These are phyloP conservation scores for Diaporthe citriasiana DNA, from an alignment of 2,329 filamentous ascomycete genomes.

Conservation along the genomic window DNA sequence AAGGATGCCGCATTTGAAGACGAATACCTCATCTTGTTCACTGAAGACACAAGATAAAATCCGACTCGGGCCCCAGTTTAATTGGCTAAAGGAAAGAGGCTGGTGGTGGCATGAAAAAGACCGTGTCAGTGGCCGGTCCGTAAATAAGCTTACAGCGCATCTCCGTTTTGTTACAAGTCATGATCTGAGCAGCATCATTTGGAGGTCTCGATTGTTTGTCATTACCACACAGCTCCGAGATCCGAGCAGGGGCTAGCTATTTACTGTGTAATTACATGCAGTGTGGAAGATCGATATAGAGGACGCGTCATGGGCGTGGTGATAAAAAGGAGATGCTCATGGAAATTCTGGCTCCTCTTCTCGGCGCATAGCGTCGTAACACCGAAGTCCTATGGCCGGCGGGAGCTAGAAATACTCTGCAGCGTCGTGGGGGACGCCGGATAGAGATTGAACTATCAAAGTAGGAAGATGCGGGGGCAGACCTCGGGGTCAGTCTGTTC, in stretches of 20 bases:
- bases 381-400: background rate
- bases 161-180: background rate
- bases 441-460: background rate
- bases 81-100: background rate
- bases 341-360: background rate
- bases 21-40: conserved; percentile 43
- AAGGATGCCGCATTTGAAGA: conserved; percentile 39
- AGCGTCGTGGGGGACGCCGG: conserved; percentile 12
- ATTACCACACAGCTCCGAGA: background rate
- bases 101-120: background rate
- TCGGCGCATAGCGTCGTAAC: conserved; percentile 8
- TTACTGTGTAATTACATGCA: background rate
- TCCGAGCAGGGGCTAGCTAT: background rate
- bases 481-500: no score
- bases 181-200: background rate
- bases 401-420: conserved; percentile 4
- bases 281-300: background rate
- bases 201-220: background rate
- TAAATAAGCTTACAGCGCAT: background rate
- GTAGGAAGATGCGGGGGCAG: background rate
- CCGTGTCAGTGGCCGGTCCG: background rate
- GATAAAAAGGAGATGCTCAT: background rate
- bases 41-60: background rate
- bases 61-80: no score
- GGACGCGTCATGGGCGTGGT: background rate